Percentiles rank a stretch among this genome's conserved stretches.
phyloP scores from a whole-genome alignment of 1,284 basidiomycete genomes.

The Malassezia globosa region DNA sequence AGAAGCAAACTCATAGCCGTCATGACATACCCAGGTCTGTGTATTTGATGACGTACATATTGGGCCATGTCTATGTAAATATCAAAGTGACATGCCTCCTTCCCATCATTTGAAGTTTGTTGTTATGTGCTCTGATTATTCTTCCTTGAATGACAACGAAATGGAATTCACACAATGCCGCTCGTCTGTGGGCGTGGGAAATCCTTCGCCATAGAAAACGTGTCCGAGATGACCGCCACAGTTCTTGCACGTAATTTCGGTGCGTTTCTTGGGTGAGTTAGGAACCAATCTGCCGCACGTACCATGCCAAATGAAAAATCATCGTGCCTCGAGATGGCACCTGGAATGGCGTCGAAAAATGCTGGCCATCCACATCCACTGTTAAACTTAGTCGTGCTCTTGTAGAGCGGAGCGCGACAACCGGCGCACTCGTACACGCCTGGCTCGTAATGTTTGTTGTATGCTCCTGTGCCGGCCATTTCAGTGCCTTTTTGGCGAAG shows the following conservation, averaged over 20 bases:
- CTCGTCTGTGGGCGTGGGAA: conserved; percentile 57
- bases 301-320: conserved; percentile 50
- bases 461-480: conserved; percentile 62
- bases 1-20: no score
- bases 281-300: not conserved
- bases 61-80: not conserved
- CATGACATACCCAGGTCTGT: no score
- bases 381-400: conserved; percentile 76
- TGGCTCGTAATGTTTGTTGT: conserved; percentile 58
- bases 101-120: no score
- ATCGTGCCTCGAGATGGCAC: conserved; percentile 60
- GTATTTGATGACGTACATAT: not conserved
- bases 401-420: conserved; percentile 48
- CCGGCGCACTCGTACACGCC: conserved; percentile 57
- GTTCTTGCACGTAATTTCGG: conserved; percentile 61
- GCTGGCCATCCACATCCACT: conserved; percentile 96
- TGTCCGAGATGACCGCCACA: conserved; percentile 87
- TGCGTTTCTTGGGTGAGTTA: conserved; percentile 50
- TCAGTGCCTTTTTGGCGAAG: conserved; percentile 81
- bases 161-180: conserved; percentile 63
- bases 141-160: conserved; percentile 62
- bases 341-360: conserved; percentile 86
- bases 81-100: not conserved
- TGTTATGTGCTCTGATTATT: not conserved
- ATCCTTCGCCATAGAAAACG: conserved; percentile 78